These are phyloP conservation scores for Hanseniaspora gamundiae DNA, from an alignment of 1,139 yeast genomes.

Conservation along the genomic window DNA sequence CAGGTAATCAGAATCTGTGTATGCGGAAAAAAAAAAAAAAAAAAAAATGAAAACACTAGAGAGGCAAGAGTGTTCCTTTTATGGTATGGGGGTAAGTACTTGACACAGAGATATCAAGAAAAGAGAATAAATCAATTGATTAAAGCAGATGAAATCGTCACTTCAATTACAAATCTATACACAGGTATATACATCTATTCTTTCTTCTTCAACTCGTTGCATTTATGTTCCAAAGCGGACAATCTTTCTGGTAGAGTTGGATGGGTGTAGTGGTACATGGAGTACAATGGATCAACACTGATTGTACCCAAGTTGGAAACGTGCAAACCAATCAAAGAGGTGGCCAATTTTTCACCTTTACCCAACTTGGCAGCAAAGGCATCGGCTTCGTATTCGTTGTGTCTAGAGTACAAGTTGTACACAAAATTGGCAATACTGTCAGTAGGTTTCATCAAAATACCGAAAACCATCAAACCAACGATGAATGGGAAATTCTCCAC, in stretches of 20 bases:
- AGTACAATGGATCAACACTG: slow-evolving; percentile 81
- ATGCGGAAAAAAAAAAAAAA: not conserved
- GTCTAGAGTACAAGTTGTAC: slow-evolving; percentile 63
- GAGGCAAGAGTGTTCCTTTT: no score
- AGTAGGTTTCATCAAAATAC: slow-evolving; percentile 65
- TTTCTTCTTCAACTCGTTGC: slow-evolving; percentile 3
- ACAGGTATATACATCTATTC: not conserved
- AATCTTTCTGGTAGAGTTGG: slow-evolving; percentile 87
- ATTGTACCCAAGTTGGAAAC: slow-evolving; percentile 71
- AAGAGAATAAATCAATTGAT: no score
- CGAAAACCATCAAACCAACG: slow-evolving; percentile 67
- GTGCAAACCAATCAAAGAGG: slow-evolving; percentile 63
- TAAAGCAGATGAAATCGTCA: no score
- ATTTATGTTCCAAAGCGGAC: slow-evolving; percentile 44
- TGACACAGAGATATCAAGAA: no score
- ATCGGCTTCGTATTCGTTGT: slow-evolving; percentile 89
- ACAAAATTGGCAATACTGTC: slow-evolving; percentile 56
- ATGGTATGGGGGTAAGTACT: no score
- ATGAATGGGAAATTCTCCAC: slow-evolving; percentile 48
- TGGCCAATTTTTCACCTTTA: slow-evolving; percentile 52
- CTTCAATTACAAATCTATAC: not conserved
- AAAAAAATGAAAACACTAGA: not conserved
- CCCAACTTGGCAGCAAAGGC: slow-evolving; percentile 68
- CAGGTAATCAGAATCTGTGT: not conserved
- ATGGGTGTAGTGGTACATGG: slow-evolving; percentile 82